Evolutionary conservation across 179 eudicot species (phyloP).

Genomic region (Spergularia azorica): DNA sequence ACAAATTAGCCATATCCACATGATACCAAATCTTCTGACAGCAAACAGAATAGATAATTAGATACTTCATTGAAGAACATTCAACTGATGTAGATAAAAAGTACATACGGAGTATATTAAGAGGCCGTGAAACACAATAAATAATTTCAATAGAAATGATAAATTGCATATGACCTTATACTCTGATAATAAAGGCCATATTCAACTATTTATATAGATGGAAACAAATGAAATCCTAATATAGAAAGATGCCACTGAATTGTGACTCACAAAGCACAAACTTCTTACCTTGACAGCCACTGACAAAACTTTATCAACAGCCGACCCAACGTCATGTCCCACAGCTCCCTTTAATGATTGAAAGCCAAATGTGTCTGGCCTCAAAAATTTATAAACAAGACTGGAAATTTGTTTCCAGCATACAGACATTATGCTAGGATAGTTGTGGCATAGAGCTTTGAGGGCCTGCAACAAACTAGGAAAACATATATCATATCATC

Average conservation of each 20-base stretch:
- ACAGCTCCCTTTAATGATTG: slow-evolving; percentile 44
- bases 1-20: background rate
- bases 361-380: slow-evolving; percentile 34
- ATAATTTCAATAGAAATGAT: background rate
- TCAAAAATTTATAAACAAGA: slow-evolving; percentile 49
- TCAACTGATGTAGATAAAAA: background rate
- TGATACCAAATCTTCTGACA: background rate
- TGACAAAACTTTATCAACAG: slow-evolving; percentile 59
- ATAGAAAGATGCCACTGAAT: background rate
- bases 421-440: slow-evolving; percentile 60
- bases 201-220: background rate
- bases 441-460: slow-evolving; percentile 90
- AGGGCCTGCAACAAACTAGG: slow-evolving; percentile 69
- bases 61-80: background rate
- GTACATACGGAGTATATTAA: too few species aligned
- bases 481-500: slow-evolving; percentile 25
- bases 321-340: slow-evolving; percentile 47
- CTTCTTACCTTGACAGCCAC: slow-evolving; percentile 76
- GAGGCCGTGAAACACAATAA: background rate
- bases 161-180: background rate
- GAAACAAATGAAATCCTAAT: background rate
- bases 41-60: background rate
- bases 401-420: slow-evolving; percentile 77
- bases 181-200: slow-evolving; percentile 6
- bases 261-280: background rate